Evolutionary conservation across 2,329 filamentous ascomycete genomes (phyloP).

Genomic region (Arthrobotrys entomopaga): DNA sequence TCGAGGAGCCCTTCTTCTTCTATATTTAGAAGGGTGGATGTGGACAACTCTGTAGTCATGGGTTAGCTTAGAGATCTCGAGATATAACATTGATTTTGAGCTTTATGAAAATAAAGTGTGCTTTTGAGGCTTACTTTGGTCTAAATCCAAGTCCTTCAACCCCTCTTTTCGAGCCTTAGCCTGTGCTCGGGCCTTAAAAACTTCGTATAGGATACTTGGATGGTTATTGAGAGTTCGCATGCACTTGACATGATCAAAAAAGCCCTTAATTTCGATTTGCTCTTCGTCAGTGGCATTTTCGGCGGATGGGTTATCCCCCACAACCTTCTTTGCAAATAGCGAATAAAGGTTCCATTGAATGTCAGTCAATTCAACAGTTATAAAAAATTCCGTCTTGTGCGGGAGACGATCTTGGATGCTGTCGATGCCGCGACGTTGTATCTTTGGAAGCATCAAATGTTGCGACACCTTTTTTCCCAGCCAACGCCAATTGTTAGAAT

Average conservation of each 20-base stretch:
- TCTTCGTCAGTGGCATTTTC: not conserved
- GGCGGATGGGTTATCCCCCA: conserved; percentile 5
- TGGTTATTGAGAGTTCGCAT: conserved; percentile 31
- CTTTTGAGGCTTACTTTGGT: not conserved
- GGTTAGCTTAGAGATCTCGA: conserved; percentile 4
- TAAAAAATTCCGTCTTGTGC: conserved; percentile 81
- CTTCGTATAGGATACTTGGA: conserved; percentile 22
- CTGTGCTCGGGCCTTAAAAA: conserved; percentile 19
- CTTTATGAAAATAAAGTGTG: not conserved
- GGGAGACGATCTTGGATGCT: conserved; percentile 75
- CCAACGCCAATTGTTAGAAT: conserved; percentile 64
- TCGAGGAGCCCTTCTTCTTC: conserved; percentile 16
- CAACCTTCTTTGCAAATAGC: conserved; percentile 21
- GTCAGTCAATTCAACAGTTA: conserved; percentile 75
- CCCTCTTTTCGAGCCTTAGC: conserved; percentile 25
- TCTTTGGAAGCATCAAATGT: conserved; percentile 74
- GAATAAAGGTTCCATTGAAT: conserved; percentile 74
- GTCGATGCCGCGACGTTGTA: conserved; percentile 77
- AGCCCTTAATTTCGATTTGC: conserved; percentile 24
- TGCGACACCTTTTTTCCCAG: conserved; percentile 16
- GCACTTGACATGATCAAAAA: conserved; percentile 41
- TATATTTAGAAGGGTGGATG: conserved; percentile 6
- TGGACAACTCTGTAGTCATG: conserved; percentile 3
- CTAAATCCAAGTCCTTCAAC: not conserved
- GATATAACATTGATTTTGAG: no score